Evolutionary conservation across 2,329 filamentous ascomycete species (phyloP).

Genomic region (Exophiala calicioides): DNA sequence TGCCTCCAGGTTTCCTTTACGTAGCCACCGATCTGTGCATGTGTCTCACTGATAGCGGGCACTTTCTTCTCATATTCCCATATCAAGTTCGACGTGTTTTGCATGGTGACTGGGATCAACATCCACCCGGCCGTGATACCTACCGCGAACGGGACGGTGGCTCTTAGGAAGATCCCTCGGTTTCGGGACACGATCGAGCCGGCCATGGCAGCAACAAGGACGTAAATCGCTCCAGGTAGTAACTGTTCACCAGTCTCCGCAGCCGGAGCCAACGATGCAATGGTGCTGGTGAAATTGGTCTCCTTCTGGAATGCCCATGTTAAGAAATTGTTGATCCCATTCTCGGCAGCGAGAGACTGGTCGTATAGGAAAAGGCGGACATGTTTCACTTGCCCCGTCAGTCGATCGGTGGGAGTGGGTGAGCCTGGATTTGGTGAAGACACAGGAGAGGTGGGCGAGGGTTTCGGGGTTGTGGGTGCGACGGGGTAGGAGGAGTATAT

Average conservation of each 20-base stretch:
- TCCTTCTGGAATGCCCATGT: slow-evolving; percentile 81
- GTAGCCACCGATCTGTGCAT: slow-evolving; percentile 69
- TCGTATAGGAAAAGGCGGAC: slow-evolving; percentile 78
- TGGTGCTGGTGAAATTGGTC: slow-evolving; percentile 82
- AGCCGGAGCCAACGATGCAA: slow-evolving; percentile 84
- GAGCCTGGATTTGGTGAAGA: slow-evolving; percentile 29
- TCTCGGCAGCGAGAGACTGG: slow-evolving; percentile 73
- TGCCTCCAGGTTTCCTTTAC: slow-evolving; percentile 64
- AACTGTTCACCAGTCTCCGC: slow-evolving; percentile 84
- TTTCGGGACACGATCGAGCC: slow-evolving; percentile 88
- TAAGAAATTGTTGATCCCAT: slow-evolving; percentile 78
- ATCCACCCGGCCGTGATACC: slow-evolving; percentile 81
- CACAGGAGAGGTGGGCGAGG: slow-evolving; percentile 20
- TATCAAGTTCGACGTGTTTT: slow-evolving; percentile 79
- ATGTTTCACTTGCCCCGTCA: slow-evolving; percentile 78
- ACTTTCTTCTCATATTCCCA: slow-evolving; percentile 94
- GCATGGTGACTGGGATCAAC: slow-evolving; percentile 84
- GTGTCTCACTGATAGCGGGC: slow-evolving; percentile 78
- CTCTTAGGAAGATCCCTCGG: slow-evolving; percentile 79
- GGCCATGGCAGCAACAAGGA: slow-evolving; percentile 91
- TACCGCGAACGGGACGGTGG: slow-evolving; percentile 72
- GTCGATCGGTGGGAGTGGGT: slow-evolving; percentile 84
- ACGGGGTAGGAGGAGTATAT: slow-evolving; percentile 41
- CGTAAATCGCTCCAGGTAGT: slow-evolving; percentile 86
- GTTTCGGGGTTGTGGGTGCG: slow-evolving; percentile 13